phyloP scores from a whole-genome alignment of 768 basidiomycete genomes.

The Lentinula guzmanii region DNA sequence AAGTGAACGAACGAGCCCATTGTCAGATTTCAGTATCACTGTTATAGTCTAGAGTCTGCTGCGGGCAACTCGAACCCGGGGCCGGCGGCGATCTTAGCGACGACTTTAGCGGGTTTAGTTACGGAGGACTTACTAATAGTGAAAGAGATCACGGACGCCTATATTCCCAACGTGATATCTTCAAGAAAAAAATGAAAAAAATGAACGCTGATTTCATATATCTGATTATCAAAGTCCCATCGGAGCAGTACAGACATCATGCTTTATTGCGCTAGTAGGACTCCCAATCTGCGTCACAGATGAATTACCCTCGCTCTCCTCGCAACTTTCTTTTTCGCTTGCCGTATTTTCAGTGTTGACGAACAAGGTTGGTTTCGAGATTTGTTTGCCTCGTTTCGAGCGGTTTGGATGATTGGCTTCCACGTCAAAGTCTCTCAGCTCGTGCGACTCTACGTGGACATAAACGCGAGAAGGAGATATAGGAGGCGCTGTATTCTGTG shows the following conservation, averaged over 20 bases:
- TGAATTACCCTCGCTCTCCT: background rate
- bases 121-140: no score
- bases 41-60: no score
- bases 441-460: conserved; percentile 26
- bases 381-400: background rate
- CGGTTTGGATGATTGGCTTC: background rate
- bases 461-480: conserved; percentile 10
- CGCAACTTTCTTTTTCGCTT: background rate
- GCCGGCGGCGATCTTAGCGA: no score
- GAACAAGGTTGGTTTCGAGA: background rate
- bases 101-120: no score
- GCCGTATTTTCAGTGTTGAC: background rate
- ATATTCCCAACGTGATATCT: no score
- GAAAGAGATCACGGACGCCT: no score
- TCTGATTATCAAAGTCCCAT: background rate
- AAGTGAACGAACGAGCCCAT: no score
- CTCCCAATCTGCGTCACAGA: background rate
- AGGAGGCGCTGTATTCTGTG: background rate
- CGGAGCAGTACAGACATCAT: background rate
- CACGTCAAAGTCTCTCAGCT: conserved; percentile 17
- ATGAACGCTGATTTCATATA: no score
- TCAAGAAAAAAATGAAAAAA: no score
- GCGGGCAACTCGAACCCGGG: no score
- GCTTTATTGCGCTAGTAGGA: background rate
- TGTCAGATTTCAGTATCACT: no score